Conservation (phyloP, 805 yeast species). For the Dipodascus geniculatus region DNA sequence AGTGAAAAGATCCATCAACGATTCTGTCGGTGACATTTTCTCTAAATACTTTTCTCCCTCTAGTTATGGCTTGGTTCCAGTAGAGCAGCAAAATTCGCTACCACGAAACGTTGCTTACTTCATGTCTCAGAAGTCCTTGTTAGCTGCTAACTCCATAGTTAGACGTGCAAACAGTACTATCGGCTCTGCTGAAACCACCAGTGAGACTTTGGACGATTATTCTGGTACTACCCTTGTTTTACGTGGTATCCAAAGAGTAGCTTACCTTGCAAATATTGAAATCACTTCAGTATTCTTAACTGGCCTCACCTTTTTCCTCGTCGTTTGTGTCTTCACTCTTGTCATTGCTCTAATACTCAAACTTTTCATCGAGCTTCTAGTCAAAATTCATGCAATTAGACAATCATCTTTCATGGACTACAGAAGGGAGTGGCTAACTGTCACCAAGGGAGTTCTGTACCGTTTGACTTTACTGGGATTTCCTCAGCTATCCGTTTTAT, state of each 20-base stretch:
- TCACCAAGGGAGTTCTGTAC: constrained; percentile 81
- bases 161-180: constrained; percentile 5
- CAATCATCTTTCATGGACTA: constrained; percentile 61
- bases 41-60: constrained; percentile 1
- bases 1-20: constrained; percentile 18
- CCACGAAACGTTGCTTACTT: constrained; percentile 2
- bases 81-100: not conserved
- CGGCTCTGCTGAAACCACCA: constrained; percentile 16
- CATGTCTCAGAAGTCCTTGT: not conserved
- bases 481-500: constrained; percentile 72
- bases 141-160: not conserved
- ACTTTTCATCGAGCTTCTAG: constrained; percentile 55
- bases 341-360: constrained; percentile 48
- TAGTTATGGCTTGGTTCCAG: not conserved
- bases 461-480: constrained; percentile 74
- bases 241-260: constrained; percentile 87
- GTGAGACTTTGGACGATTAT: constrained; percentile 48
- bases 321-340: constrained; percentile 54
- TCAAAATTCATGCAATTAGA: constrained; percentile 45
- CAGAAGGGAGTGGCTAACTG: constrained; percentile 71
- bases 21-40: constrained; percentile 4
- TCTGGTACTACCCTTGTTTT: constrained; percentile 64
- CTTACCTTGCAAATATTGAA: constrained; percentile 76
- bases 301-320: constrained; percentile 69
- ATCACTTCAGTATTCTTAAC: constrained; percentile 79